A percentile compares a stretch with the other conserved stretches of the same genome.
Conservation (phyloP, 1,139 yeast genomes). For the Pneumocystis murina region DNA sequence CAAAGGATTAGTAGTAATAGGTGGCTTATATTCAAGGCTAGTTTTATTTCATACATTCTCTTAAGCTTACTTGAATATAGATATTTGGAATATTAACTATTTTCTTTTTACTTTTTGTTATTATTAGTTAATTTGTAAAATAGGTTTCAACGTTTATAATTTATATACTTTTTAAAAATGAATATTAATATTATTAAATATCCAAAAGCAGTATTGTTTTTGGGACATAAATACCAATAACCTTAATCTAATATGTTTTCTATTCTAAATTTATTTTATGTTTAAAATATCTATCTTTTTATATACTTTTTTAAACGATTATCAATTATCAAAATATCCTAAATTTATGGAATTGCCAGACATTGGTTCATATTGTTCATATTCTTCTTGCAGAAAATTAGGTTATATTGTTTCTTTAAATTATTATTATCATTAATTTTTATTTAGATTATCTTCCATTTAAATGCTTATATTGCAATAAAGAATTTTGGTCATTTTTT, state of each 20-base stretch:
- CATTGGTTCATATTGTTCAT: neutral
- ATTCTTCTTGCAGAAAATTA: neutral
- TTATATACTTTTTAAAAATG: neutral
- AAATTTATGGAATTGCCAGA: neutral
- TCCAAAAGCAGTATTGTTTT: neutral
- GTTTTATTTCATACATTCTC: neutral
- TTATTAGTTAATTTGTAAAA: conserved; percentile 14
- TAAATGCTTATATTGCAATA: neutral
- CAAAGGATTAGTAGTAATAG: conserved; percentile 78
- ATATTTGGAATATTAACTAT: conserved; percentile 69
- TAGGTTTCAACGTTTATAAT: neutral
- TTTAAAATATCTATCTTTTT: neutral
- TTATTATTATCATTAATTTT: neutral
- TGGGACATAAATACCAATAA: neutral
- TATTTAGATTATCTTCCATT: neutral
- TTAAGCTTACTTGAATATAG: conserved; percentile 10
- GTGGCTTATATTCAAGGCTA: conserved; percentile 63
- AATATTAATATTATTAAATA: neutral
- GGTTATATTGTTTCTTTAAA: neutral
- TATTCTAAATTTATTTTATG: neutral
- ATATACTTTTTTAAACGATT: neutral
- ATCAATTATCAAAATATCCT: neutral
- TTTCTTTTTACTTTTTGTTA: conserved; percentile 18
- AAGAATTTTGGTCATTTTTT: neutral
- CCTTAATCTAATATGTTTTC: neutral